These are phyloP conservation scores for Alternaria atra DNA, from an alignment of 2,329 filamentous ascomycete species.

Conservation along the genomic window DNA sequence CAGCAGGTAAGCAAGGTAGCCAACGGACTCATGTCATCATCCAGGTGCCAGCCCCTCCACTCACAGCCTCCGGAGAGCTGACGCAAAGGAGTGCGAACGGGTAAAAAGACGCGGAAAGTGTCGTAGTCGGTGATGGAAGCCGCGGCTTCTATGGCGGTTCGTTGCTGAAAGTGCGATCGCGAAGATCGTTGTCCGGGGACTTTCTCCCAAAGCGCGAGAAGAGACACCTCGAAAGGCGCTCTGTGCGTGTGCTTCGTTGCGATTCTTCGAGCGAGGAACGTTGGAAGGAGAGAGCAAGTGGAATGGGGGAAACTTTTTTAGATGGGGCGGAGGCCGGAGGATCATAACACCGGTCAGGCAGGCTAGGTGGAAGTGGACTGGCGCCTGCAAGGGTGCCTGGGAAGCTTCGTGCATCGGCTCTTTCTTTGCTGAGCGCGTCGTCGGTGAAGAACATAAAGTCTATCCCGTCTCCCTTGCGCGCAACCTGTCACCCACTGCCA, in stretches of 20 bases:
- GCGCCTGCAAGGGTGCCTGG: slow-evolving; percentile 41
- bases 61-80: slow-evolving; percentile 24
- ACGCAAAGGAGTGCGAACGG: slow-evolving; percentile 61
- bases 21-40: slow-evolving; percentile 90
- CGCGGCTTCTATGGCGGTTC: slow-evolving; percentile 99
- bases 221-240: slow-evolving; percentile 51
- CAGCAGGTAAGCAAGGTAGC: slow-evolving; percentile 49
- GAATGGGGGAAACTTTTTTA: slow-evolving; percentile 32
- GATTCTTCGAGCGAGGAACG: slow-evolving; percentile 99
- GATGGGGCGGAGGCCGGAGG: slow-evolving; percentile 24
- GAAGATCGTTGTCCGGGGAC: slow-evolving; percentile 90
- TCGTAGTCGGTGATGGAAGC: slow-evolving; percentile 64
- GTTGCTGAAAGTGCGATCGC: slow-evolving; percentile 79
- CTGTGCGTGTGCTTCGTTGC: slow-evolving; percentile 98
- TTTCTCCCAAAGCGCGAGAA: slow-evolving; percentile 95
- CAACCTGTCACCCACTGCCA: neutral
- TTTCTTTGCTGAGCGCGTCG: slow-evolving; percentile 32
- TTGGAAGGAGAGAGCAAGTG: slow-evolving; percentile 54
- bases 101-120: slow-evolving; percentile 59
- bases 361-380: slow-evolving; percentile 39
- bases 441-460: slow-evolving; percentile 23
- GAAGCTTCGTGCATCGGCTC: slow-evolving; percentile 31
- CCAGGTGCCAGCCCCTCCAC: slow-evolving; percentile 64
- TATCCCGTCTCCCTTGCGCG: slow-evolving; percentile 13
- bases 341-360: slow-evolving; percentile 31